Base-by-base conservation (phyloP, 208 protist species). In the Novymonas esmeraldas region DNA sequence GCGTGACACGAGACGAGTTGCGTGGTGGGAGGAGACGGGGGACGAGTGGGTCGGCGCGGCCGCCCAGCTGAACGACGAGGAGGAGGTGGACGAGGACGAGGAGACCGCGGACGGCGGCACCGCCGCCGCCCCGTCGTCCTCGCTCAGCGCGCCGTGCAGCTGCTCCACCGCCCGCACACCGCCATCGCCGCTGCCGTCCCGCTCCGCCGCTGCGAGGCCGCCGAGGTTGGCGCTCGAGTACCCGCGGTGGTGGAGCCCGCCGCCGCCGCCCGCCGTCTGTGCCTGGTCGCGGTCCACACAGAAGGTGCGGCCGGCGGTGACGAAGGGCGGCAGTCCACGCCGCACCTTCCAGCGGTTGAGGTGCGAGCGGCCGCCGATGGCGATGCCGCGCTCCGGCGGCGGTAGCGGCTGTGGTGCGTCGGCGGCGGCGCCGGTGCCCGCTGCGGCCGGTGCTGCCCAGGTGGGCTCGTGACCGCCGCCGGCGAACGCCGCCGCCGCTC, bases 331-430 rank as follows among this genome's bases (percentile, higher is more conserved):
- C 33, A 91, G 66, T 18, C 68, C 44, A 14, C 51, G 54, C 36
- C 28, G 66, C 16, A 73, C 61, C 58, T 81, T 85, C 57, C 73
- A 84, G 2, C 64, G 52, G 48, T 82, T 82, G 13, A 83, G 44
- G 44, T 72, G 77, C 14, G 79, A 78, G 49, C 71, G 72, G 5
- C 70, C 59, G 41, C 80, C 80, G 50, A 87, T 82, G 16, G 65
- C 76, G 18, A 82, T 48, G n/a, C 81, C 83, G 16, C 82, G 73
- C 70, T 87, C 81, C 18, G 81, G 78, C 26, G 85, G 82, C 5
- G 45, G n/a, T 1, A 70, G 51, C 0, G 78, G 33, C 22, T 34
- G 28, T 18, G 20, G 18, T 16, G 33, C 31, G 22, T 7, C 31
- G 24, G 6, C 28, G 22, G 62, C 20, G 20, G 6, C 33, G 28